These are phyloP conservation scores for Colletotrichum sp. DNA, from an alignment of 2,329 filamentous ascomycete genomes.

Conservation along the genomic window DNA sequence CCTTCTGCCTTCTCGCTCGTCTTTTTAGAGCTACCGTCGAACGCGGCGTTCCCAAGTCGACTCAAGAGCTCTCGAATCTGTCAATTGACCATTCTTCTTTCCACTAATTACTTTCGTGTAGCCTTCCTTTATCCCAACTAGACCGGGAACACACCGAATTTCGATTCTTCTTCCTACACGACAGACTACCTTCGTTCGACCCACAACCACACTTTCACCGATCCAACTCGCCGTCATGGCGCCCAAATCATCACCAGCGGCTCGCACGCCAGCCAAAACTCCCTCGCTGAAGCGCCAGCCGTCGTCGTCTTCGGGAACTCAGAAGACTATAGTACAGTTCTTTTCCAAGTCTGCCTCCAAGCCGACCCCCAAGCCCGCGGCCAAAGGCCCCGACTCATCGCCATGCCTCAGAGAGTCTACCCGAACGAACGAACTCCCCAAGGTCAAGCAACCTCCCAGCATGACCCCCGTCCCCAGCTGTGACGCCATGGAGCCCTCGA, in stretches of 20 bases:
- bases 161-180: neutral
- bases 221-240: neutral
- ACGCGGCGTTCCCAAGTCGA: neutral
- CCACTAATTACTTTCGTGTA: neutral
- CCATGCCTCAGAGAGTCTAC: constrained; percentile 46
- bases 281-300: constrained; percentile 26
- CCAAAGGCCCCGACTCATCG: constrained; percentile 35
- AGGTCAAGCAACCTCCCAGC: constrained; percentile 44
- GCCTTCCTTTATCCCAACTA: neutral
- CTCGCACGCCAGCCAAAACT: constrained; percentile 40
- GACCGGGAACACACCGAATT: neutral
- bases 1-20: neutral
- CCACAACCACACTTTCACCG: neutral
- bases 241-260: constrained; percentile 26
- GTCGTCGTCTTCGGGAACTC: constrained; percentile 33
- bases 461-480: constrained; percentile 83
- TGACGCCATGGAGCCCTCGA: constrained; percentile 70
- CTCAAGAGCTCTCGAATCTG: neutral
- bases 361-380: constrained; percentile 34
- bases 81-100: neutral
- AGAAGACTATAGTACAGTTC: constrained; percentile 49
- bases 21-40: neutral
- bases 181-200: neutral
- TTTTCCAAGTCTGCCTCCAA: constrained; percentile 42
- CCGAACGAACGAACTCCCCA: constrained; percentile 48